A percentile compares a stretch with the other conserved stretches of the same genome.
phyloP scores from a whole-genome alignment of 495 filamentous ascomycete species.

The Bombardia bombarda region DNA sequence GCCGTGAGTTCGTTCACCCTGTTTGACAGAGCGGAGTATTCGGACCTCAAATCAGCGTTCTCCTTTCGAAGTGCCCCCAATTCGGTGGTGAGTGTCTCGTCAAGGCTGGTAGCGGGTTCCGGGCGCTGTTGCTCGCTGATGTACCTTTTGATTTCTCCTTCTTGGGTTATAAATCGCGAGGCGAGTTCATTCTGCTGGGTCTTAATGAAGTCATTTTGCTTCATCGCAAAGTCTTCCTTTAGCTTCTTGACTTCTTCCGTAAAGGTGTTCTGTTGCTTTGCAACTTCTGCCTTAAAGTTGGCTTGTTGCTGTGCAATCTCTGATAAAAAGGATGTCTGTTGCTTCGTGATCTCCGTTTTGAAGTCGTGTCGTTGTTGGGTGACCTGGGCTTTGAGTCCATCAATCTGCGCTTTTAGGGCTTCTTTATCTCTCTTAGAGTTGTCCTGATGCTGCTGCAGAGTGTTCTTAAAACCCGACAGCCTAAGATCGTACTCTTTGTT shows the following conservation, averaged over 20 bases:
- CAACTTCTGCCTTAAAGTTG: neutral
- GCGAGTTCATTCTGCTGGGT: neutral
- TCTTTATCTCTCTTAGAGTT: neutral
- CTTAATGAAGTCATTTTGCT: neutral
- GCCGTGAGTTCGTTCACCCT: too few relatives aligned
- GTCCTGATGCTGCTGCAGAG: neutral
- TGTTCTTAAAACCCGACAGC: neutral
- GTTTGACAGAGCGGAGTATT: too few relatives aligned
- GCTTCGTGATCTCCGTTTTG: conserved; percentile 1
- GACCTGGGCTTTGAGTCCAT: conserved; percentile 3
- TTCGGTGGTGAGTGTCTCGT: too few relatives aligned
- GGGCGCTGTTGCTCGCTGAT: too few relatives aligned
- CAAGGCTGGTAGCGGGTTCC: too few relatives aligned
- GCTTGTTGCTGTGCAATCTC: conserved; percentile 4
- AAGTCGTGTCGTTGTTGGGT: conserved; percentile 1
- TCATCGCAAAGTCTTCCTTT: conserved; percentile 1
- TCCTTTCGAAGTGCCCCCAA: too few relatives aligned
- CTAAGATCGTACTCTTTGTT: neutral
- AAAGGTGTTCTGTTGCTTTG: conserved; percentile 3
- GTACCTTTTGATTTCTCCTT: neutral
- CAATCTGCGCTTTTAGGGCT: neutral
- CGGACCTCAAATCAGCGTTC: too few relatives aligned
- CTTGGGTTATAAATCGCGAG: neutral
- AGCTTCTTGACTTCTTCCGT: conserved; percentile 3
- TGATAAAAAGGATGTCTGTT: too few relatives aligned